Base-by-base conservation (phyloP, 495 filamentous ascomycete species). In the Tricharina praecox region DNA sequence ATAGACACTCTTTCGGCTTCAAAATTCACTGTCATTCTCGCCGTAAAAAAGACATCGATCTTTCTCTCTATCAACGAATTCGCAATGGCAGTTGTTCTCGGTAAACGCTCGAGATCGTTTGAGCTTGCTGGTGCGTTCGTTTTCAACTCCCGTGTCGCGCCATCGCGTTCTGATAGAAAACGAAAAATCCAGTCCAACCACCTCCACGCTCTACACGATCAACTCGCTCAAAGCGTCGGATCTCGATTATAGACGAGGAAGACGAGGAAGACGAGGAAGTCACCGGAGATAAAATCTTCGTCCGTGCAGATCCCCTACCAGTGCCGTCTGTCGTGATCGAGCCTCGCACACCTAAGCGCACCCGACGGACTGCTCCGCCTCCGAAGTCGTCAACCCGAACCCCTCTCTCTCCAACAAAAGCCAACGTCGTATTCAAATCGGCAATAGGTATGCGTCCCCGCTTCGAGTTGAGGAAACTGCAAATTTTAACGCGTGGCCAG, bases 341-440 rank as follows among this genome's bases (percentile, higher is more conserved):
- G 11, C 39, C 21, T 28, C 39, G 39, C 10, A 43, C 39, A 7
- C 39, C 39, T 9, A 43, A 43, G 20, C 20, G 39, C 8, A 28
- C 39, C 10, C 39, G 39, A 43, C 10, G 39, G 25, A 24, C 18
- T 21, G 39, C 73, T 50, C 68, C 65, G n/a, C 68, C 69, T 20
- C 54, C 62, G n/a, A 59, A 67, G 19, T 71, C 68, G 3, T 63
- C 70, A 11, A 69, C 74, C 33, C 73, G 66, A 28, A 69, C 85
- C 26, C 65, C 85, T n/a, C 79, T 84, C 9, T 88, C 82, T 60
- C 83, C 80, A 18, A 75, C 82, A 2, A 88, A 95, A 67, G 85
- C 90, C 39, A 43, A 23, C 20, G 25, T 21, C 39, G 24, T 24
- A 24, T 24, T 43, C 16, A 43, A 28, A 16, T 8, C 21, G 5